Conservation (phyloP, 1,284 basidiomycete genomes). For the Moniliophthora roreri region DNA sequence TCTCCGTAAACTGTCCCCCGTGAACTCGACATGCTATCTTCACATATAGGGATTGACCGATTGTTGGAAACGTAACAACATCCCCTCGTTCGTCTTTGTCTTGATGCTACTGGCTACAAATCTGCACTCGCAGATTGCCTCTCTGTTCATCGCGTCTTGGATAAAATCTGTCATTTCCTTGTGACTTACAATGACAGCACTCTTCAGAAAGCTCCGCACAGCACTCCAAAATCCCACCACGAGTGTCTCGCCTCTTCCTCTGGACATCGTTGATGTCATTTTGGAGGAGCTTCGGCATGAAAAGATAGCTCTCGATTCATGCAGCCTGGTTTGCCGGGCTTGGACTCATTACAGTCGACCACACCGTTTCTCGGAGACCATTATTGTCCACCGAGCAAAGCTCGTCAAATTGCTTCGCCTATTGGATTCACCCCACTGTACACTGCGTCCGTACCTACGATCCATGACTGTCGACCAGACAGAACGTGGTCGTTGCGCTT, state of each 20-base stretch:
- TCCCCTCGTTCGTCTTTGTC: slow-evolving; percentile 23
- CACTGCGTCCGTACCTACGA: slow-evolving; percentile 1
- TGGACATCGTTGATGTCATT: background rate
- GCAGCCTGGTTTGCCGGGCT: background rate
- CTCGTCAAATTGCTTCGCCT: background rate
- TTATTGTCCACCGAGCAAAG: background rate
- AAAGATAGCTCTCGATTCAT: background rate
- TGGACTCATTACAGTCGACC: background rate
- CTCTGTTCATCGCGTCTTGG: no score
- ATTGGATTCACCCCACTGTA: background rate
- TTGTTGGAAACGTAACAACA: slow-evolving; percentile 13
- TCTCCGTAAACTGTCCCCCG: no score
- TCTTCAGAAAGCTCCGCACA: no score
- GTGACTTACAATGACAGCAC: no score
- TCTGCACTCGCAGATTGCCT: no score
- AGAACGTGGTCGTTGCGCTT: background rate
- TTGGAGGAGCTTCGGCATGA: background rate
- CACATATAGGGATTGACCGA: no score
- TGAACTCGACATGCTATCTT: no score
- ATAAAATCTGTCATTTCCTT: no score
- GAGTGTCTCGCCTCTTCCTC: background rate
- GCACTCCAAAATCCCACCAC: background rate
- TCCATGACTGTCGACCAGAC: background rate
- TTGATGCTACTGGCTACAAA: no score
- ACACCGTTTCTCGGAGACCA: background rate